phyloP scores from a whole-genome alignment of 441 rosid genomes.

The Pelargonium australe region DNA sequence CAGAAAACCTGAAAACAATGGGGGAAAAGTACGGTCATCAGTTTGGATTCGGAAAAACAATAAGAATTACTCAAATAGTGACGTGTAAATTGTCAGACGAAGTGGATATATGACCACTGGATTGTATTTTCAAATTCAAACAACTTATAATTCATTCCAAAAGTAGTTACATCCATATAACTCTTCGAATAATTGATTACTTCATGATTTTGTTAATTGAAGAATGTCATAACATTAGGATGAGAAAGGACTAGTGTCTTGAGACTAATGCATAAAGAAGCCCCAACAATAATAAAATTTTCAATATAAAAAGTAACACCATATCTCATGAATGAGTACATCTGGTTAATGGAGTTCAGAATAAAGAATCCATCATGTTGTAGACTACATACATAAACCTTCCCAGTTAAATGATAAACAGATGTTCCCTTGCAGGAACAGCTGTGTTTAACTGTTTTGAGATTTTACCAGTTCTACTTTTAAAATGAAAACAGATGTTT shows the following conservation, averaged over 20 bases:
- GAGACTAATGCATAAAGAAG: background rate
- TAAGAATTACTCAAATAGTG: background rate
- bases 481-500: too few relatives aligned
- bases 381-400: too few relatives aligned
- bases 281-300: background rate
- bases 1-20: conserved; percentile 52
- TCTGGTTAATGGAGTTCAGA: background rate
- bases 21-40: background rate
- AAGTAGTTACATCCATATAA: background rate
- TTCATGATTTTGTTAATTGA: background rate
- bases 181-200: background rate
- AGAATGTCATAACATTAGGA: background rate
- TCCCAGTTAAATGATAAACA: too few relatives aligned
- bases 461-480: too few relatives aligned
- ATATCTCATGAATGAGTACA: background rate
- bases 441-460: too few relatives aligned
- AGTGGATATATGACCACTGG: background rate
- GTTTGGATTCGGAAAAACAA: background rate
- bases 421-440: too few relatives aligned
- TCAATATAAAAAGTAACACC: background rate
- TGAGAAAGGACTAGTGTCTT: background rate
- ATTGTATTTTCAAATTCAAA: background rate
- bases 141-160: background rate
- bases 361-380: background rate
- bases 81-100: background rate